Percentiles rank a stretch among this genome's conserved stretches.
Conservation (phyloP, 805 yeast species). For the Sugiyamaella lignohabitans region DNA sequence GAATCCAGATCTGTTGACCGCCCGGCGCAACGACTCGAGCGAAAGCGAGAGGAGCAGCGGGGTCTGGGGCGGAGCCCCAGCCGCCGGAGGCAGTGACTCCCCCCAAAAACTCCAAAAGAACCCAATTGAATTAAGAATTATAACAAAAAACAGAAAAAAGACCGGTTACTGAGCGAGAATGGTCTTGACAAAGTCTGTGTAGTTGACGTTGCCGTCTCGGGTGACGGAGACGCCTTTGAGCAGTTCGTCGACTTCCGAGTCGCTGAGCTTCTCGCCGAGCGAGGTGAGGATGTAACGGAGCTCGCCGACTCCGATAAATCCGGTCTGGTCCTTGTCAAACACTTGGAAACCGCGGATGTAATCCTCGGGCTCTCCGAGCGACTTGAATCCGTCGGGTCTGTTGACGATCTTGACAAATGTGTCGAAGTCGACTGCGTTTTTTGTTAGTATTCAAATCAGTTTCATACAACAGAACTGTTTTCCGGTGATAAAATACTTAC, state of each 20-base stretch:
- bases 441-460: conserved; percentile 26
- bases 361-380: conserved; percentile 85
- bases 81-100: conserved; percentile 1
- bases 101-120: too few relatives aligned
- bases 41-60: too few relatives aligned
- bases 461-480: conserved; percentile 17
- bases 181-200: conserved; percentile 89
- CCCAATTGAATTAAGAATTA: too few relatives aligned
- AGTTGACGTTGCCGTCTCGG: conserved; percentile 90
- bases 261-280: conserved; percentile 88
- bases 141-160: not conserved
- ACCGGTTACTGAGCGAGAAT: conserved; percentile 70
- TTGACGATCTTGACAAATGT: conserved; percentile 69
- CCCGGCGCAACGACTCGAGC: too few relatives aligned
- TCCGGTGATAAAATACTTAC: not conserved
- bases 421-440: conserved; percentile 65
- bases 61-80: not conserved
- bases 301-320: conserved; percentile 96
- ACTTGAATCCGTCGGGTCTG: conserved; percentile 84
- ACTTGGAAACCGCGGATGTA: conserved; percentile 95
- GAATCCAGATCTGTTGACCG: too few relatives aligned
- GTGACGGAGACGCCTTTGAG: conserved; percentile 93
- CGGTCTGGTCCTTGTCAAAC: conserved; percentile 92
- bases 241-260: conserved; percentile 90
- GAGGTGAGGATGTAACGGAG: conserved; percentile 90